Percentiles rank a stretch among this genome's conserved stretches.
Evolutionary conservation across 1,284 basidiomycete species (phyloP).

Genomic region (Fomitopsis pinicola): DNA sequence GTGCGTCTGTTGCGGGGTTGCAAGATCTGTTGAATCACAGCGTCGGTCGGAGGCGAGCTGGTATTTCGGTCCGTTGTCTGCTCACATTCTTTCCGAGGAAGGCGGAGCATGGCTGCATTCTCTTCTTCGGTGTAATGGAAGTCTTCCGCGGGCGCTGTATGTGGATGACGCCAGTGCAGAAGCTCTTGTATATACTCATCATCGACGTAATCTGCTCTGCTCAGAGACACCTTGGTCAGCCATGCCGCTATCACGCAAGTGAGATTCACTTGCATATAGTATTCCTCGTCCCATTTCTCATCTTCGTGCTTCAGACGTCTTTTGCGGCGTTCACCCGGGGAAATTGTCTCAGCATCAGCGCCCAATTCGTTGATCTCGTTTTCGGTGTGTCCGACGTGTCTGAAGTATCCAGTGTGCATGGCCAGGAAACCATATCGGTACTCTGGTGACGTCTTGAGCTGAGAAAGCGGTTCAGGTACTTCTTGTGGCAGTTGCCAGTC

Average conservation of each 20-base stretch:
- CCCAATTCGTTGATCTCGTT: constrained; percentile 81
- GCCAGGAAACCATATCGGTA: constrained; percentile 71
- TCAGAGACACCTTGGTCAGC: constrained; percentile 1
- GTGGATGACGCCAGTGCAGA: constrained; percentile 56
- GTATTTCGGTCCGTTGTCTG: constrained; percentile 6
- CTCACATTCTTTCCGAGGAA: constrained; percentile 77
- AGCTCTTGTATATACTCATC: constrained; percentile 70
- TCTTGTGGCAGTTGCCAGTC: constrained; percentile 74
- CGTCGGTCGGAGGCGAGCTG: constrained; percentile 1
- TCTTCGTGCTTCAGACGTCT: constrained; percentile 57
- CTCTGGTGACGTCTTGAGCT: constrained; percentile 36
- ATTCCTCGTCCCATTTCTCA: constrained; percentile 74
- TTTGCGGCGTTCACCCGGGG: constrained; percentile 39
- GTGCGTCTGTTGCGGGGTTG: constrained; percentile 48
- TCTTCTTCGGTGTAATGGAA: constrained; percentile 68
- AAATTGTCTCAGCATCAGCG: constrained; percentile 51
- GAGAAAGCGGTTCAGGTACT: constrained; percentile 37
- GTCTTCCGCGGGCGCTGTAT: constrained; percentile 27
- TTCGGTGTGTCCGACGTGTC: constrained; percentile 61
- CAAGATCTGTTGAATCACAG: constrained; percentile 45
- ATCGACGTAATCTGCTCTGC: constrained; percentile 75
- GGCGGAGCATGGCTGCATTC: constrained; percentile 57
- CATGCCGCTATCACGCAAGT: not conserved
- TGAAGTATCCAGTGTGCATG: constrained; percentile 68
- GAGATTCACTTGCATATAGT: constrained; percentile 60